Conservation (phyloP, 371 early-diverging fungal genomes). For the Mucor lusitanicus region DNA sequence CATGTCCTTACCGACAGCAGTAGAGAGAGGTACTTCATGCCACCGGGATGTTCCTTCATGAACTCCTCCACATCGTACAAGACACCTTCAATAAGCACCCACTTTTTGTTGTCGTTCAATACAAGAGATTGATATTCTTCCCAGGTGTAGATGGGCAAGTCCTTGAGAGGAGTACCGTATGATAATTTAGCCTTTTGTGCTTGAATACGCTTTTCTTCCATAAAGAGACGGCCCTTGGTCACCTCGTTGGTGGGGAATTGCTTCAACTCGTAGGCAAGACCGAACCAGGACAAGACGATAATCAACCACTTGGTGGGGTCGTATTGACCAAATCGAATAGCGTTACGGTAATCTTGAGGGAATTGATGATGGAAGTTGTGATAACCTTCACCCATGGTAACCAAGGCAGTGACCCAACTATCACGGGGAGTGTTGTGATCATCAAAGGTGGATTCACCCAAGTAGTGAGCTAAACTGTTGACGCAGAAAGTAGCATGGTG, state of each 20-base stretch:
- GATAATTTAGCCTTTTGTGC: conserved; percentile 59
- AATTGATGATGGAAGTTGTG: conserved; percentile 96
- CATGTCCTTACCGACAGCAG: conserved; percentile 84
- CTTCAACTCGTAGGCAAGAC: conserved; percentile 88
- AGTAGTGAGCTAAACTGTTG: conserved; percentile 84
- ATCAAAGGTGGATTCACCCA: conserved; percentile 84
- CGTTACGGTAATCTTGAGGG: conserved; percentile 96
- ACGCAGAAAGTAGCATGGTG: conserved; percentile 96
- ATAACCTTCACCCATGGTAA: conserved; percentile 85
- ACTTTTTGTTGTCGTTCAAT: conserved; percentile 63
- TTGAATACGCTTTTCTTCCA: conserved; percentile 82
- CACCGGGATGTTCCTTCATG: conserved; percentile 91
- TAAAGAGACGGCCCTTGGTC: conserved; percentile 78
- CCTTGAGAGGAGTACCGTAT: conserved; percentile 74
- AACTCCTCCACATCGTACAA: conserved; percentile 91
- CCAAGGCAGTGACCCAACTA: conserved; percentile 78
- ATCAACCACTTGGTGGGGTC: conserved; percentile 98
- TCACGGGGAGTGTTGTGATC: conserved; percentile 83
- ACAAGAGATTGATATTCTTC: conserved; percentile 73
- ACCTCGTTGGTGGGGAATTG: conserved; percentile 91
- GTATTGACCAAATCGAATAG: conserved; percentile 86
- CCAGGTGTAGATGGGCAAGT: conserved; percentile 76
- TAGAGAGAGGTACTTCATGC: conserved; percentile 74
- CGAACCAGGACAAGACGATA: conserved; percentile 60
- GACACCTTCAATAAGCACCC: conserved; percentile 86